Evolutionary conservation across 2,329 filamentous ascomycete species (phyloP), one percentile per base, ranked within the genome.

Genomic region (Knufia petricola): DNA sequence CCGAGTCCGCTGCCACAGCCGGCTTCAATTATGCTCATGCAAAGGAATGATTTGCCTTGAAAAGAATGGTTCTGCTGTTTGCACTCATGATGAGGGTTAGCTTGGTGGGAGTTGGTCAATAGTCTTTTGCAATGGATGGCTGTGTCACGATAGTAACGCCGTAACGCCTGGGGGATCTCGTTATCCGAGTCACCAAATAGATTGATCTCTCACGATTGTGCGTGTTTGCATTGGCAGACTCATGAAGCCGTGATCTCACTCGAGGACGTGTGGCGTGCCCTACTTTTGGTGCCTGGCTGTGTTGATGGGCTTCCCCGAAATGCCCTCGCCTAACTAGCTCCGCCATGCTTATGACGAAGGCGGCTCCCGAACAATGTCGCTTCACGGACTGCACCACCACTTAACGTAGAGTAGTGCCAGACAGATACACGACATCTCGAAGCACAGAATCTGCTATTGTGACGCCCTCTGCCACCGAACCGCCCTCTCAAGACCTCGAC

Each of bases 21-120:
- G 45, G 49, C 48, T 32, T 51, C 45, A 50, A 10, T 32, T 39
- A 10, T 43, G 30, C 30, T 38, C 40, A 37, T 38, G 40, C 20
- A 39, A 38, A 45, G 31, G 28, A 36, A 37, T 45, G 31, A 45
- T 28, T n/a, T 39, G 32, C 37, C 36, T 36, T 43, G 23, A 17
- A 24, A 36, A 46, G 42, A 46, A 21, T 36, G 42, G 30, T 19
- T 36, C 17, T 36, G 23, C 40, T 23, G 28, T 46, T 13, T 50
- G n/a, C 36, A 32, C 24, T 50, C 42, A 46, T 46, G 43, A n/a
- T n/a, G n/a, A n/a, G n/a, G 32, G 40, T 50, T 31, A 31, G 34
- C 24, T 45, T 50, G 48, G 41, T 20, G n/a, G 48, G 48, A 50
- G 48, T 50, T 39, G 31, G 46, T 46, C 41, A 21, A 50, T 50